Evolutionary conservation across 1,139 yeast species (phyloP), one percentile per base, ranked within the genome.

Genomic region (Saccharomyces pastorianus): DNA sequence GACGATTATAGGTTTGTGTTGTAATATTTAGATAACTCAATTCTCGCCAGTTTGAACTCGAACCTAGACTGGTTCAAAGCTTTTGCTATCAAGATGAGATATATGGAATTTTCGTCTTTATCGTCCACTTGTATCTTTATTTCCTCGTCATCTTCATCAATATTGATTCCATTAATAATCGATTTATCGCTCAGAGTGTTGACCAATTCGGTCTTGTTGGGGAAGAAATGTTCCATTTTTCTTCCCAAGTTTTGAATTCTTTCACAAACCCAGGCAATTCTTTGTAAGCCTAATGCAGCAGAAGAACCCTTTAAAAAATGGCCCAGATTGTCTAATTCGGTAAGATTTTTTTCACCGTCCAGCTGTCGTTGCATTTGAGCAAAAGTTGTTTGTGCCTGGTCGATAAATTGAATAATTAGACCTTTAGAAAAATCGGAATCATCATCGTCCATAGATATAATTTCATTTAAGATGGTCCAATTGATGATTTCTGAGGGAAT

Each of bases 291-390:
- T 57, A 95, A 75, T 0, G 97, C 95, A 2, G 98, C 96, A 1
- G 98, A 95, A 9, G 95, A 85, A 48, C 99, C 99, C 70, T 95
- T 95, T 58, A 93, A 76, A 69, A 88, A 93, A 69, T 93, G 99
- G 27, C 99, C 99, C 60, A 88, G 74, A 20, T 83, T 76, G 26
- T 93, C 85, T 57, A 93, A 74, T 57, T 81, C 77, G 44, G 74
- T 78, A 57, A 91, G 77, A 64, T 85, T 78, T 58, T 56, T 59
- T 3, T 55, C 58, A 2, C 58, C 55, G 2, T 59, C 55, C 55
- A 89, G 69, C 47, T 83, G 82, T 14, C 72, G 71, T 58, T 85
- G 85, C 70, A 93, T 86, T 60, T 87, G 83, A 48, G 72, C 74
- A 64, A 91, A 87, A 0, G 96, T 91, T 26, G 83, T 85, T 59